phyloP scores from a whole-genome alignment of 2,329 filamentous ascomycete species.

The Diaporthe vaccinii region DNA sequence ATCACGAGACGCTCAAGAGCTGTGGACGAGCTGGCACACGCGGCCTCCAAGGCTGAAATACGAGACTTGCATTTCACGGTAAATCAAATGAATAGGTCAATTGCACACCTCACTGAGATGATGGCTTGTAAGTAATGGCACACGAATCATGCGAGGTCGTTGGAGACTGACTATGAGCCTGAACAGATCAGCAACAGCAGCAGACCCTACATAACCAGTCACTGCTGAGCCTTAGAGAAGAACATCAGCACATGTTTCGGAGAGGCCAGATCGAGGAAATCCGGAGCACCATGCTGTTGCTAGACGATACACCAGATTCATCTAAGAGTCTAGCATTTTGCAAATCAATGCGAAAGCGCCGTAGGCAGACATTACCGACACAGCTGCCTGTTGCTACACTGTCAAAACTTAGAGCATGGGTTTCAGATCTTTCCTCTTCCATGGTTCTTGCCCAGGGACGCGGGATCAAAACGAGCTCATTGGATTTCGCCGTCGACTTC shows the following conservation, averaged over 20 bases:
- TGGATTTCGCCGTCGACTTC: not conserved
- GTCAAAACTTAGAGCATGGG: not conserved
- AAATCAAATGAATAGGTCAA: not conserved
- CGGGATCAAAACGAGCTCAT: not conserved
- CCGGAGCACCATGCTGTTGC: not conserved
- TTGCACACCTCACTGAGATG: not conserved
- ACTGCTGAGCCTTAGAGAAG: not conserved
- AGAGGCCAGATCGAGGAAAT: not conserved
- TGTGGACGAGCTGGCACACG: conserved; percentile 40
- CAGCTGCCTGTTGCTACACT: not conserved
- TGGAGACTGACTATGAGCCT: not conserved
- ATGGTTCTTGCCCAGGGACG: conserved; percentile 3
- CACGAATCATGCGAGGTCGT: too few species aligned
- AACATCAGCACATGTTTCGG: not conserved
- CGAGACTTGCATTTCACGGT: conserved; percentile 40
- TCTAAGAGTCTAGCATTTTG: not conserved
- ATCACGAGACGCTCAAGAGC: conserved; percentile 37
- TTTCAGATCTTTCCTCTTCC: not conserved
- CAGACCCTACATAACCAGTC: not conserved
- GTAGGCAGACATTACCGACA: not conserved
- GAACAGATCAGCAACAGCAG: not conserved
- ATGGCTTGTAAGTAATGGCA: not conserved
- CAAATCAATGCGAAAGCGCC: conserved; percentile 8
- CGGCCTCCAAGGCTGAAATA: conserved; percentile 42
- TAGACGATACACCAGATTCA: not conserved